Conservation (phyloP, 352 stramenopile species). For the Globisporangium polare region DNA sequence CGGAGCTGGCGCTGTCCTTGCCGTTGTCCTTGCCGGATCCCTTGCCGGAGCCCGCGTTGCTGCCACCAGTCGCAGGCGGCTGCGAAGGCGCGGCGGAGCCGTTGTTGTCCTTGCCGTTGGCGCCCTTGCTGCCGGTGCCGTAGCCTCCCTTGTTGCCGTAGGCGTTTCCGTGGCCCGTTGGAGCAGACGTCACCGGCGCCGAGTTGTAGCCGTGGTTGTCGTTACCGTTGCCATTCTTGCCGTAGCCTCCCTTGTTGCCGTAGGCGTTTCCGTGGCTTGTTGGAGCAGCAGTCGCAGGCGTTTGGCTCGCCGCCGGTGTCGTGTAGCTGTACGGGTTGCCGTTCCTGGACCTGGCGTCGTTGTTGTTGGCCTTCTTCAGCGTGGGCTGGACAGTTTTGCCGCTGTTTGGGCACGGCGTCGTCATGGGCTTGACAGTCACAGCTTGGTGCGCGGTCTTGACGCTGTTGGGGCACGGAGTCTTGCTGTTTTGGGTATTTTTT, state of each 20-base stretch:
- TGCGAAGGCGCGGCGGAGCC: not conserved
- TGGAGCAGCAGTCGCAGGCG: not conserved
- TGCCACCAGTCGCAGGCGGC: too few relatives aligned
- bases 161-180: not conserved
- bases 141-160: slow-evolving; percentile 1
- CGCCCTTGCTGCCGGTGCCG: not conserved
- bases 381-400: slow-evolving; percentile 5
- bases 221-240: slow-evolving; percentile 13
- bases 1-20: not conserved
- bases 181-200: not conserved
- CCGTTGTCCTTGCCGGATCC: not conserved
- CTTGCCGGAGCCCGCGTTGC: slow-evolving; percentile 1
- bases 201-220: slow-evolving; percentile 12
- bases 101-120: not conserved
- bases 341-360: not conserved
- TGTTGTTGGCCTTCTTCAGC: slow-evolving; percentile 2
- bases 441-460: slow-evolving; percentile 10
- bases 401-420: slow-evolving; percentile 13
- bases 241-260: slow-evolving; percentile 5
- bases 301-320: slow-evolving; percentile 1
- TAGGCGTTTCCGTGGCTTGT: slow-evolving; percentile 1
- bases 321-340: slow-evolving; percentile 8
- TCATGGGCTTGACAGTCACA: not conserved
- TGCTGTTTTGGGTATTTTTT: slow-evolving; percentile 6
- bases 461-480: slow-evolving; percentile 21